phyloP scores from a whole-genome alignment of 441 rosid genomes.

The Erodium moschatum region DNA sequence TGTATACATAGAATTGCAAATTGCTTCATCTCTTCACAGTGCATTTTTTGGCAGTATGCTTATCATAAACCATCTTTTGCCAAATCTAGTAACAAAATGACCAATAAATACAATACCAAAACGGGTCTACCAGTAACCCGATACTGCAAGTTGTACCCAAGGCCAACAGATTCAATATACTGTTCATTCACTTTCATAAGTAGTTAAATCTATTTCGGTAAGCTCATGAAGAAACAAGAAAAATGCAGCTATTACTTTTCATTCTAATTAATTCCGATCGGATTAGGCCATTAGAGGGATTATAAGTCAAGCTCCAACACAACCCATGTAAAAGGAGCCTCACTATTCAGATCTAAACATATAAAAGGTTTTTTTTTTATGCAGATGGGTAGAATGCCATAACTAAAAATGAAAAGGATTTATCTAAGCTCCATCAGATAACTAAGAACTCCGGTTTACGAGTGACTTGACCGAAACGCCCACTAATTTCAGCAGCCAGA shows the following conservation, averaged over 20 bases:
- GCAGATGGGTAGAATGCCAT: neutral
- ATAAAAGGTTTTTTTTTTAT: neutral
- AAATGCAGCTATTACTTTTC: neutral
- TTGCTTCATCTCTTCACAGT: neutral
- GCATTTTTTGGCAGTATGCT: neutral
- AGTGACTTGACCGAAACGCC: neutral
- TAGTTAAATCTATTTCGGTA: neutral
- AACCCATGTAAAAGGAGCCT: neutral
- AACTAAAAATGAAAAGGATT: neutral
- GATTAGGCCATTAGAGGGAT: neutral
- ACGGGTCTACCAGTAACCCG: neutral
- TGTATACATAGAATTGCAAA: neutral
- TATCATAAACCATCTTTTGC: neutral
- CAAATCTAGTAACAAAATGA: neutral
- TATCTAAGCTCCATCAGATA: neutral
- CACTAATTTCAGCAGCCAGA: too few relatives aligned
- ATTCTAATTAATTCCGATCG: neutral
- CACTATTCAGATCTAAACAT: neutral
- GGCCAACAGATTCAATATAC: neutral
- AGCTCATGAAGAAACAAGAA: neutral
- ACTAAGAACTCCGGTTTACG: neutral
- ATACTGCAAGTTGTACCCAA: neutral
- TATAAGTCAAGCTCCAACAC: neutral
- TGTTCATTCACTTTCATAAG: slow-evolving; percentile 1
- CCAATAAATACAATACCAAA: neutral